Conservation (phyloP, 352 stramenopile species). For the Elongisporangium undulatum region DNA sequence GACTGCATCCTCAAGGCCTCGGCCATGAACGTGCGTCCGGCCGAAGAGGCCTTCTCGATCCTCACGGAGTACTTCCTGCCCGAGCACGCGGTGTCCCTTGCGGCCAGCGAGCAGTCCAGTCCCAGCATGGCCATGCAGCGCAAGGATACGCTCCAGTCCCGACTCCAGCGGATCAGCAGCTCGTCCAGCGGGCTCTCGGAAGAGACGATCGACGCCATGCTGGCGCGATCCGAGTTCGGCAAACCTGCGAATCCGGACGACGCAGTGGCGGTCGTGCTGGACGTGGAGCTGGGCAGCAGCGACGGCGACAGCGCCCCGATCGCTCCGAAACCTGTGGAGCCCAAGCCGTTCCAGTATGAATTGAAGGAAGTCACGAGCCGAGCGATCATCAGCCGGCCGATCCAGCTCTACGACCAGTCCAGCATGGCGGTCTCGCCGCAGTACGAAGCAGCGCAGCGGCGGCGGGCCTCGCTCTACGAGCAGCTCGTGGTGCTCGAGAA, state of each 20-base stretch:
- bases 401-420: neutral
- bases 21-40: slow-evolving; percentile 19
- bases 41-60: slow-evolving; percentile 22
- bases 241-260: neutral
- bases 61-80: slow-evolving; percentile 2
- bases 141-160: neutral
- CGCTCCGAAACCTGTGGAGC: neutral
- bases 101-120: neutral
- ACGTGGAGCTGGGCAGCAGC: neutral
- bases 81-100: neutral
- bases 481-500: neutral
- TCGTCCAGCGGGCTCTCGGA: neutral
- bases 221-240: neutral
- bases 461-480: neutral
- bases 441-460: neutral
- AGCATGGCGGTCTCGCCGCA: neutral
- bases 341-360: neutral
- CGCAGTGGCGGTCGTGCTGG: neutral
- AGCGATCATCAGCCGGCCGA: neutral
- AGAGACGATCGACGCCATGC: neutral
- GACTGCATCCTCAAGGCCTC: slow-evolving; percentile 30
- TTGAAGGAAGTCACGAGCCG: neutral
- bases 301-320: neutral
- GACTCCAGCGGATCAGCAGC: neutral
- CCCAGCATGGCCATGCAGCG: neutral